Evolutionary conservation across 345 rosid species (phyloP).

Genomic region (Tarenaya hassleriana): DNA sequence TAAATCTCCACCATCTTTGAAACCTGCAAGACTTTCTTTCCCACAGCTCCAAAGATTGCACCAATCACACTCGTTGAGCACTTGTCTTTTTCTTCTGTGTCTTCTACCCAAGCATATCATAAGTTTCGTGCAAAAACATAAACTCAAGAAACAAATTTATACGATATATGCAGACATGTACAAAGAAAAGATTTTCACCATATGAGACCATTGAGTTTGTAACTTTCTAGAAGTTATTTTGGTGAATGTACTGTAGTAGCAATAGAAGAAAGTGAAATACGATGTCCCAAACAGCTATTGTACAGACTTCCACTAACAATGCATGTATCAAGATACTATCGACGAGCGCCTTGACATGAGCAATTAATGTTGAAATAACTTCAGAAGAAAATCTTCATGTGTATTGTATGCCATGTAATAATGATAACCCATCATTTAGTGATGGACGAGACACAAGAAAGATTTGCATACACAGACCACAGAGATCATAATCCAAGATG

Average conservation of each 20-base stretch:
- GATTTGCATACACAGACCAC: no score
- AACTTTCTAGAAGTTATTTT: constrained; percentile 15
- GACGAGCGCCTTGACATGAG: no score
- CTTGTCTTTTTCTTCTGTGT: constrained; percentile 32
- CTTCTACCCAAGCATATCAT: constrained; percentile 20
- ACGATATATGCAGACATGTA: constrained; percentile 19
- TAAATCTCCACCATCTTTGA: constrained; percentile 30
- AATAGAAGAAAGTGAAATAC: constrained; percentile 21
- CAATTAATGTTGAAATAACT: no score
- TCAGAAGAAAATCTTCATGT: no score
- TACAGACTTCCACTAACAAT: constrained; percentile 1
- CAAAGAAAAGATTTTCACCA: constrained; percentile 21
- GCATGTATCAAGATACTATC: no score
- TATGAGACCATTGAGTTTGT: constrained; percentile 22
- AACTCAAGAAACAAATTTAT: constrained; percentile 23
- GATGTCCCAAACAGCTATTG: not conserved
- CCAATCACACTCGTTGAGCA: constrained; percentile 27
- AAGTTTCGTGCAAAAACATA: constrained; percentile 20
- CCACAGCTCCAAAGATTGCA: constrained; percentile 19
- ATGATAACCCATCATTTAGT: no score
- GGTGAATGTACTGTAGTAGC: constrained; percentile 13
- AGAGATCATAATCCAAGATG: no score
- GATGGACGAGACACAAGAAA: no score
- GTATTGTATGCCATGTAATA: no score
- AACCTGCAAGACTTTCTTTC: constrained; percentile 26